Base-by-base conservation (phyloP, 345 rosid species). In the Hibiscus tridactylites region DNA sequence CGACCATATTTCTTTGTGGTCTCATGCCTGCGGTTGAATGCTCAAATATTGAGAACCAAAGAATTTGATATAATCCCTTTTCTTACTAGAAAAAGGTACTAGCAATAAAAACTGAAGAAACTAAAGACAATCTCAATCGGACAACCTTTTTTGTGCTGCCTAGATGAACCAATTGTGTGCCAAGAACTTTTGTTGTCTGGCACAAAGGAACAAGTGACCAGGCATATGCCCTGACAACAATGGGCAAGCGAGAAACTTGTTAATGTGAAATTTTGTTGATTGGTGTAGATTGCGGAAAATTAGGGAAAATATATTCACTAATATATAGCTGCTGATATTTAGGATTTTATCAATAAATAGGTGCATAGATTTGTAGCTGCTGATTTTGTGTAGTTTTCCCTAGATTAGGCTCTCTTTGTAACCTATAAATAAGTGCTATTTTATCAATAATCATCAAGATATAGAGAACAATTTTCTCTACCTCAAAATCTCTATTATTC, bases 211-310 rank as follows among this genome's bases (percentile, higher is more conserved):
- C 56, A 50, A 50, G 19, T 50, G 17, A 21, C 56, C 15, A 50
- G 56, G 8, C 6, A 56, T 13, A 56, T 56, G 61, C 57, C 17
- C 16, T 11, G 4, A 21, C 61, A 21, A 56, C 61, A n/a, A 11
- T 67, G 13, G 29, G 39, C 53, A 47, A 15, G 37, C 28, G 19
- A 71, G 65, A 26, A 19, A 35, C 33, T 6, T 28, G 26, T 2
- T 62, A 64, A 65, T 75, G 68, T 68, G 47, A 64, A 77, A 54
- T 21, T 21, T 21, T 21, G 24, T 21, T 21, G 24, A 21, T 21
- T 21, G 24, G 24, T 21, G 24, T 21, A 21, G 24, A 21, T 21
- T 21, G 24, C 24, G 24, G 24, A 21, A 21, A 21, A 21, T 21
- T 21, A 21, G 24, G 24, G 24, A 21, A 21, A 21, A 21, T 21